Percentiles rank a stretch among this genome's conserved stretches.
phyloP scores from a whole-genome alignment of 192 early-diverging fungal species.

The Neocallimastix lanati region DNA sequence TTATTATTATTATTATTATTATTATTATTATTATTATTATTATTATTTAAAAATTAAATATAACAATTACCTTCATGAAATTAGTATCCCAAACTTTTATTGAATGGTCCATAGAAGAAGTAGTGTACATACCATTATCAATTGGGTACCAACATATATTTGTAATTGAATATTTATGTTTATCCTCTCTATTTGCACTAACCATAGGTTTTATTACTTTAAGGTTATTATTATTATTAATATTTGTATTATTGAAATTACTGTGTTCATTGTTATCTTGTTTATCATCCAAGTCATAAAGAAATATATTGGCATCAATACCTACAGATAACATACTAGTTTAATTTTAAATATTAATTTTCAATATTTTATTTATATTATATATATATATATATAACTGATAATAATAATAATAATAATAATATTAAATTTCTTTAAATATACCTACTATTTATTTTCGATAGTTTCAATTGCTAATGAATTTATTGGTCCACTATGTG shows the following conservation, averaged over 20 bases:
- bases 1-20: too few species aligned
- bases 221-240: background rate
- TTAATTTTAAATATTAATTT: too few species aligned
- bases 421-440: background rate
- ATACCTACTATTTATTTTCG: constrained; percentile 34
- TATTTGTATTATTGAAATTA: background rate
- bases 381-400: too few species aligned
- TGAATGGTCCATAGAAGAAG: constrained; percentile 55
- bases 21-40: too few species aligned
- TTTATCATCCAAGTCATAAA: constrained; percentile 36
- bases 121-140: constrained; percentile 70
- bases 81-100: constrained; percentile 69
- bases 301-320: constrained; percentile 28
- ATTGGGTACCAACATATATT: constrained; percentile 62
- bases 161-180: constrained; percentile 51
- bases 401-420: constrained; percentile 9
- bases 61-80: constrained; percentile 39
- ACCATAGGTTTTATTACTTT: constrained; percentile 6
- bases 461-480: constrained; percentile 27
- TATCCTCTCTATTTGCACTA: constrained; percentile 6
- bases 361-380: too few species aligned
- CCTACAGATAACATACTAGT: constrained; percentile 44
- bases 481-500: constrained; percentile 6
- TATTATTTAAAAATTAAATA: too few species aligned
- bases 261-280: too few species aligned